phyloP scores from a whole-genome alignment of 805 yeast genomes.

The Wickerhamomyces rabaulensis region DNA sequence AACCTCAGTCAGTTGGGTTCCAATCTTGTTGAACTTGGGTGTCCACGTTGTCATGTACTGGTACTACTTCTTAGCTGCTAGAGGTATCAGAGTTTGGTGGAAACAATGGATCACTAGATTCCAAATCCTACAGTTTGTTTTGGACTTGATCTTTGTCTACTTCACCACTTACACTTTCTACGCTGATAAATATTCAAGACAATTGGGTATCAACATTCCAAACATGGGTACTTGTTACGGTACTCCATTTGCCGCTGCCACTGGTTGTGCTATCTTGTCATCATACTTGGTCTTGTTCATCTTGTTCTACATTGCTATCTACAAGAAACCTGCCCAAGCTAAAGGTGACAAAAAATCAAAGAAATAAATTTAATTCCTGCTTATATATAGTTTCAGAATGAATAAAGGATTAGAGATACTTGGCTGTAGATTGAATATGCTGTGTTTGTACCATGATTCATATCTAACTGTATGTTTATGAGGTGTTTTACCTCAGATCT shows the following conservation, averaged over 20 bases:
- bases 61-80: constrained; percentile 89
- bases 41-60: constrained; percentile 97
- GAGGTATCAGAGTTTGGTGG: constrained; percentile 98
- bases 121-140: constrained; percentile 89
- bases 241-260: constrained; percentile 86
- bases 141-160: constrained; percentile 87
- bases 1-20: constrained; percentile 94
- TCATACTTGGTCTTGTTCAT: constrained; percentile 87
- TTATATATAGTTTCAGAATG: too few species aligned
- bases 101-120: constrained; percentile 97
- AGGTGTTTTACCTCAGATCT: too few species aligned
- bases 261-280: constrained; percentile 83
- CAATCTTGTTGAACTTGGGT: constrained; percentile 78
- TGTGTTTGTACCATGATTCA: too few species aligned
- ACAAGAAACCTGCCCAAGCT: constrained; percentile 45
- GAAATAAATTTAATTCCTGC: constrained; percentile 4
- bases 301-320: constrained; percentile 85
- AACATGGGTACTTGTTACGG: constrained; percentile 86
- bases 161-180: constrained; percentile 91
- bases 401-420: too few species aligned
- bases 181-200: constrained; percentile 50
- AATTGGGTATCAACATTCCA: constrained; percentile 54
- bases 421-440: too few species aligned
- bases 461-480: too few species aligned
- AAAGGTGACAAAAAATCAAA: constrained; percentile 19